Base-by-base conservation (phyloP, 1,139 yeast species). In the Scheffersomyces stambukii region DNA sequence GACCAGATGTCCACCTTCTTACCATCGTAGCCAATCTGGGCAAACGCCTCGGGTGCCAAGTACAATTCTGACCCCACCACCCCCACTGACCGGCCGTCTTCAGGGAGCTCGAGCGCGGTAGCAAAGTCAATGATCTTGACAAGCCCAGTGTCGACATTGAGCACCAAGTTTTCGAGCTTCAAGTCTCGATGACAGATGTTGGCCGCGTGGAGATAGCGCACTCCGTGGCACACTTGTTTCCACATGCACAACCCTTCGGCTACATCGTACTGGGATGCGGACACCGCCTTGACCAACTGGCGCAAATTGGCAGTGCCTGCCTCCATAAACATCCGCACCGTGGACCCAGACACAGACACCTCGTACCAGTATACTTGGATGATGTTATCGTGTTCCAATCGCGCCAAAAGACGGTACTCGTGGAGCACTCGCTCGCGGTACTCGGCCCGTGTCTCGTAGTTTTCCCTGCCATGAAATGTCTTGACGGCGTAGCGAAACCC, bases 1-100 rank as follows among this genome's bases (percentile, higher is more conserved):
- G 77, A 63, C 80, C 80, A 74, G 8, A 69, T 44, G 38, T 74
- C 79, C 5, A 60, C 56, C 19, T 47, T 48, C 27, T 43, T 48
- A 0, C 75, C 73, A 32, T 62, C 54, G 41, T 74, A 74, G 9
- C 41, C 43, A 8, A 72, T 40, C 9, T 30, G 32, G 10, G 45
- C 34, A 24, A 55, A 57, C 12, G 68, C 59, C 43, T 74, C 80
- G 0, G 80, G 79, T 0, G 78, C 73, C 17, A 60, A 54, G 38
- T 60, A 70, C 8, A 48, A 41, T 16, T 54, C 59, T 2, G 77
- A 65, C 0, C 80, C 80, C 4, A 69, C 76, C n/a, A 71, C 40
- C 0, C 80, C 80, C 13, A 53, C 42, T 0, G 68, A 56, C 36
- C 37, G 28, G 8, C 38, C 37, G 13, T 36, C 25, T 4, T 8